Evolutionary conservation across 352 stramenopile genomes (phyloP).

Genomic region (Globisporangium alternatum): DNA sequence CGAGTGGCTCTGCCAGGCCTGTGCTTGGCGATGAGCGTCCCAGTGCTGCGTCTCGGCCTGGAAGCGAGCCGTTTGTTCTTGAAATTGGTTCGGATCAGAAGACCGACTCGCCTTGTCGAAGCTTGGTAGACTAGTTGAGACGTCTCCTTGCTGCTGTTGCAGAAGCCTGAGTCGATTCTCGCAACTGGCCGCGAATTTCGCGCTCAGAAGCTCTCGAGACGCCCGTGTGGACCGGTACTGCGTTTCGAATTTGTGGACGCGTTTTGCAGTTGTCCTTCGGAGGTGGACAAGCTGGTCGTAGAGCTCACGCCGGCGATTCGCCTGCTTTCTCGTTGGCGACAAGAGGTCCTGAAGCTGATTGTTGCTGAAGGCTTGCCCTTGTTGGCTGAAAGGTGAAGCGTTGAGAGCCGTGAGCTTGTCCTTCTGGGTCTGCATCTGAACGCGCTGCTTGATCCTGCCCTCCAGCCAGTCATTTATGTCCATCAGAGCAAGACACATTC

Average conservation of each 20-base stretch:
- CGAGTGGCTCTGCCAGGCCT: constrained; percentile 41
- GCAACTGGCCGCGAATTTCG: constrained; percentile 36
- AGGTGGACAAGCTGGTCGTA: constrained; percentile 41
- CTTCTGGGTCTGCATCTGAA: constrained; percentile 3
- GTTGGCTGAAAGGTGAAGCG: neutral
- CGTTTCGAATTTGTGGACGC: constrained; percentile 20
- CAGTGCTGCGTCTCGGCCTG: constrained; percentile 11
- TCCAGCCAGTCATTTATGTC: neutral
- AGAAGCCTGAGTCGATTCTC: constrained; percentile 39
- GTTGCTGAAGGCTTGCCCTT: neutral
- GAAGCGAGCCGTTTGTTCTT: constrained; percentile 10
- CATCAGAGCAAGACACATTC: neutral
- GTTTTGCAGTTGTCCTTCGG: constrained; percentile 22
- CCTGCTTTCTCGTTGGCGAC: constrained; percentile 12
- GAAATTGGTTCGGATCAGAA: neutral
- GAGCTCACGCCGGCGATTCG: constrained; percentile 30
- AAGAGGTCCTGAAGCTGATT: neutral
- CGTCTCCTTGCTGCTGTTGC: constrained; percentile 19
- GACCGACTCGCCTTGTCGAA: neutral
- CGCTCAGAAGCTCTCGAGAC: constrained; percentile 19
- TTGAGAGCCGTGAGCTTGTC: constrained; percentile 11
- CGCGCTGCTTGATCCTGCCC: constrained; percentile 16
- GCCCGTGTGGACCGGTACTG: constrained; percentile 12
- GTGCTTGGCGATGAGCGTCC: constrained; percentile 20
- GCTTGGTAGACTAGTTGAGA: neutral